A percentile compares a stretch with the other conserved stretches of the same genome.
Evolutionary conservation across 75 land plant genomes (phyloP).

Genomic region (Larix kaempferi): DNA sequence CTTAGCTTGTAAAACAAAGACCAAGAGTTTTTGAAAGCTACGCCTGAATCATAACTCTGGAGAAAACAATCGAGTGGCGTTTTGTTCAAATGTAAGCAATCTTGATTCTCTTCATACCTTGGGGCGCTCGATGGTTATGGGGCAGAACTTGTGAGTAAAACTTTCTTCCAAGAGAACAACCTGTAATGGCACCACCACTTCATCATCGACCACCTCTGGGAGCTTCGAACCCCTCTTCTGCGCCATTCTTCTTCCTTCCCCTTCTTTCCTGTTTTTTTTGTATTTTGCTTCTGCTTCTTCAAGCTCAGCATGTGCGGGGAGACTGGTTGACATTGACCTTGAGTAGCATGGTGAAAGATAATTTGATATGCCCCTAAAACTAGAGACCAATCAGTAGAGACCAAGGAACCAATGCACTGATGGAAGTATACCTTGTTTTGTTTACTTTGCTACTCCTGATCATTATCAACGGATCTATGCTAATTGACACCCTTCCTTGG

Average conservation of each 20-base stretch:
- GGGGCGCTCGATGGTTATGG: conserved; percentile 97
- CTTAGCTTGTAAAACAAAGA: too few relatives aligned
- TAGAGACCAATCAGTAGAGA: too few relatives aligned
- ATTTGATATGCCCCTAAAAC: too few relatives aligned
- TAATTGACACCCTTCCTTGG: too few relatives aligned
- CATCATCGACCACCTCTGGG: conserved; percentile 57
- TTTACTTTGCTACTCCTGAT: too few relatives aligned
- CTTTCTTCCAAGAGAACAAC: conserved; percentile 88
- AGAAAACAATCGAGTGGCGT: background rate
- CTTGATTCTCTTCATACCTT: conserved; percentile 38
- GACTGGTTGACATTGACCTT: too few relatives aligned
- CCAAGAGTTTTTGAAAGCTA: too few relatives aligned
- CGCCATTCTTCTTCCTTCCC: conserved; percentile 29
- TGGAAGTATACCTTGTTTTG: too few relatives aligned
- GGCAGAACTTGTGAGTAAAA: conserved; percentile 84
- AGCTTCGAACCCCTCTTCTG: conserved; percentile 37
- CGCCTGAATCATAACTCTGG: background rate
- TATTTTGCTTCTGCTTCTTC: background rate
- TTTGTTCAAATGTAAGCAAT: background rate
- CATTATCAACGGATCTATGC: too few relatives aligned
- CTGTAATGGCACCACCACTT: conserved; percentile 72
- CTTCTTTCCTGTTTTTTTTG: background rate
- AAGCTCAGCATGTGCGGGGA: too few relatives aligned
- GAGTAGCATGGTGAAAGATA: too few relatives aligned
- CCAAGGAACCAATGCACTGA: too few relatives aligned